These are phyloP conservation scores for Penicillium sp. DNA, from an alignment of 2,329 filamentous ascomycete genomes.

Conservation along the genomic window DNA sequence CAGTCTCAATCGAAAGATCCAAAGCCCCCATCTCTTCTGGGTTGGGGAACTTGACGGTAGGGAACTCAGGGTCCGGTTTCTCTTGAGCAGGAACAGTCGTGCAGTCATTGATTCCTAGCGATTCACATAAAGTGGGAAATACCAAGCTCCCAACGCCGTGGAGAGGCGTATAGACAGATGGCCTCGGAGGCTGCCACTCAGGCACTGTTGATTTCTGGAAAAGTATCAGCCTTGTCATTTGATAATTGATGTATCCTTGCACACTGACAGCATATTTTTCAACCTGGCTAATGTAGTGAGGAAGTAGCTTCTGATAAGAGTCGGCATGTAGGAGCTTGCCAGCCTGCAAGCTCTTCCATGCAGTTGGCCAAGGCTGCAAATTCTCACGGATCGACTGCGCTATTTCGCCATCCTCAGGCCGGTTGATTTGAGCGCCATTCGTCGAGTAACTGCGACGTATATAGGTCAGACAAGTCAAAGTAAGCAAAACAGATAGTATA, in stretches of 20 bases:
- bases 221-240: constrained; percentile 11
- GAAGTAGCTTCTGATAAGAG: constrained; percentile 26
- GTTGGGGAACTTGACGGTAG: constrained; percentile 61
- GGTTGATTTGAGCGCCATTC: constrained; percentile 62
- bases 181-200: constrained; percentile 24
- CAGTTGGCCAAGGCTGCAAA: constrained; percentile 45
- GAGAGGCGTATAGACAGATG: constrained; percentile 43
- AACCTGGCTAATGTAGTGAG: constrained; percentile 29
- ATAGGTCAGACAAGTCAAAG: constrained; percentile 19
- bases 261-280: constrained; percentile 30
- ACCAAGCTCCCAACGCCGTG: constrained; percentile 38
- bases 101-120: constrained; percentile 33
- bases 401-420: constrained; percentile 57
- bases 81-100: constrained; percentile 44
- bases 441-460: constrained; percentile 48
- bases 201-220: constrained; percentile 33
- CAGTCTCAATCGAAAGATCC: constrained; percentile 54
- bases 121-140: constrained; percentile 32
- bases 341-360: constrained; percentile 46
- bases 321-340: constrained; percentile 28
- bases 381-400: constrained; percentile 53
- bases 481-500: neutral
- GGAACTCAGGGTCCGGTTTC: constrained; percentile 58
- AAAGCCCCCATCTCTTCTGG: constrained; percentile 61
- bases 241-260: neutral